These are phyloP conservation scores for Capsicum pubescens DNA, from an alignment of 257 asterid species.

Conservation along the genomic window DNA sequence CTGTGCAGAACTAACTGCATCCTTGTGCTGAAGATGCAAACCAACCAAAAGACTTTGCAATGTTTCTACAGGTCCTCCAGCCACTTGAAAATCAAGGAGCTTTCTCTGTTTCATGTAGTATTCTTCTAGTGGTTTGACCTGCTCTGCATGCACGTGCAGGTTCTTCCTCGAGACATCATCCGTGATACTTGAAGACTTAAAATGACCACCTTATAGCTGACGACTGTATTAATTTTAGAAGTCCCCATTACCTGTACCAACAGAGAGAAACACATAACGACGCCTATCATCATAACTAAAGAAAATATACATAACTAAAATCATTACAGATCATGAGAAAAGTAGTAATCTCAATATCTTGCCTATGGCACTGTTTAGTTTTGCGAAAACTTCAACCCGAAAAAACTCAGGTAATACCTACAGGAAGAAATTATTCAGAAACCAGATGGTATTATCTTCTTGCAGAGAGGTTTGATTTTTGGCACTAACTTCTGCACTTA, in stretches of 20 bases:
- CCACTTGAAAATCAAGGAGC: slow-evolving; percentile 77
- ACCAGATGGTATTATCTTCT: too few relatives aligned
- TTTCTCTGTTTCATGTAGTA: slow-evolving; percentile 82
- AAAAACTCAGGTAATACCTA: too few relatives aligned
- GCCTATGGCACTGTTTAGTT: too few relatives aligned
- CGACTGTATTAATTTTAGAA: slow-evolving; percentile 51
- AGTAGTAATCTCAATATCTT: too few relatives aligned
- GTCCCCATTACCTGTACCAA: slow-evolving; percentile 25
- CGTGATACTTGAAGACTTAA: slow-evolving; percentile 40
- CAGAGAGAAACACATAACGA: too few relatives aligned
- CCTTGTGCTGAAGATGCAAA: slow-evolving; percentile 77
- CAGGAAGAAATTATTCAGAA: too few relatives aligned
- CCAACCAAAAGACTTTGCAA: slow-evolving; percentile 94
- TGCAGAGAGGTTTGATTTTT: too few relatives aligned
- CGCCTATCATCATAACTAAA: too few relatives aligned
- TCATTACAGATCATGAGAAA: too few relatives aligned
- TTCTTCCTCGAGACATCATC: slow-evolving; percentile 61
- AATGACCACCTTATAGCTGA: slow-evolving; percentile 42
- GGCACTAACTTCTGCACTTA: too few relatives aligned
- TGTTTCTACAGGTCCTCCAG: slow-evolving; percentile 71
- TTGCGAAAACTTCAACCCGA: too few relatives aligned
- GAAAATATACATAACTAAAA: too few relatives aligned
- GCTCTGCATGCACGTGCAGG: slow-evolving; percentile 57
- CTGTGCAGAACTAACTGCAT: slow-evolving; percentile 56
- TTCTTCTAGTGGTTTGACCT: slow-evolving; percentile 89